Evolutionary conservation across 2,329 filamentous ascomycete species (phyloP).

Genomic region (Arthrobotrys entomopaga): DNA sequence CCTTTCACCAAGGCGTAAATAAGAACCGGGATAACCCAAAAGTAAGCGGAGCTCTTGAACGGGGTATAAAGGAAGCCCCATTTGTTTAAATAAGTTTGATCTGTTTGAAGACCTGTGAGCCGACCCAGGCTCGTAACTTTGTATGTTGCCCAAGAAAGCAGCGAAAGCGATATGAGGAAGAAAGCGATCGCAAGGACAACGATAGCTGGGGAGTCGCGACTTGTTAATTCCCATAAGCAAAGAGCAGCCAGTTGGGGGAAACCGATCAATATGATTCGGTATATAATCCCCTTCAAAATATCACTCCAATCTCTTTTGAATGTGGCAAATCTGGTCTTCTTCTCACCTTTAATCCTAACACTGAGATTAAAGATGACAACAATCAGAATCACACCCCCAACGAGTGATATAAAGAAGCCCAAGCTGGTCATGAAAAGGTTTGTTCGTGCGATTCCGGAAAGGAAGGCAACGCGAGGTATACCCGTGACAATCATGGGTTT

Average conservation of each 20-base stretch:
- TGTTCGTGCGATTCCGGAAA: slow-evolving; percentile 81
- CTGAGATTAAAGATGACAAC: slow-evolving; percentile 91
- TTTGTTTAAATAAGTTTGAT: slow-evolving; percentile 82
- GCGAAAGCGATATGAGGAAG: slow-evolving; percentile 79
- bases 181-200: slow-evolving; percentile 89
- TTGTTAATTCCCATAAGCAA: slow-evolving; percentile 91
- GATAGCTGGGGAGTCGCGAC: slow-evolving; percentile 82
- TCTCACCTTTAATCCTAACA: slow-evolving; percentile 65
- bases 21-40: slow-evolving; percentile 85
- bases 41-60: slow-evolving; percentile 93
- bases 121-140: slow-evolving; percentile 91
- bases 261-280: slow-evolving; percentile 86
- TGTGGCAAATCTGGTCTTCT: slow-evolving; percentile 84
- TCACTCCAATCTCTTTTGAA: slow-evolving; percentile 95
- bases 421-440: slow-evolving; percentile 94
- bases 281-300: slow-evolving; percentile 90
- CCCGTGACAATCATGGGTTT: slow-evolving; percentile 72
- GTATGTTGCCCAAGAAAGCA: slow-evolving; percentile 83
- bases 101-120: slow-evolving; percentile 87
- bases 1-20: slow-evolving; percentile 82
- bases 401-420: slow-evolving; percentile 86
- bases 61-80: slow-evolving; percentile 98
- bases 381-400: slow-evolving; percentile 75
- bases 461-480: slow-evolving; percentile 88
- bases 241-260: slow-evolving; percentile 91